phyloP scores from a whole-genome alignment of 164 flowering plant species.

The Paratinospora sagittata region DNA sequence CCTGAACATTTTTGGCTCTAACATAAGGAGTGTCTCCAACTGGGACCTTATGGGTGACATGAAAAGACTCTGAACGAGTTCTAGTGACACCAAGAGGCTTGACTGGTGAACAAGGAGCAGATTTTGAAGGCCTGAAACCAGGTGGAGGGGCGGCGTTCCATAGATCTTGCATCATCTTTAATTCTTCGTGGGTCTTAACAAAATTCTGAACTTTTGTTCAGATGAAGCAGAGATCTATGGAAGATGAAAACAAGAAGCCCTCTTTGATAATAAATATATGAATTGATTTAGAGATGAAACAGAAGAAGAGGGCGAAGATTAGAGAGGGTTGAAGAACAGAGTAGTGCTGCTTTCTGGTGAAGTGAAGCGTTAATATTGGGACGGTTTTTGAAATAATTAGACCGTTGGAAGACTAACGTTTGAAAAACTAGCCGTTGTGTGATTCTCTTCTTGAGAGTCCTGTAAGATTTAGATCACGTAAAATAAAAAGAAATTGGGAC shows the following conservation, averaged over 20 bases:
- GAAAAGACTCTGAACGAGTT: constrained; percentile 78
- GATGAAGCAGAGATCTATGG: constrained; percentile 22
- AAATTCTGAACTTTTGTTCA: neutral
- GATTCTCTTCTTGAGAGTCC: neutral
- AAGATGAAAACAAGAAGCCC: constrained; percentile 2
- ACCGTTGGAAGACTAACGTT: constrained; percentile 70
- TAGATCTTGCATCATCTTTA: constrained; percentile 73
- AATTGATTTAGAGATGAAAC: neutral
- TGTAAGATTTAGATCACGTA: no score
- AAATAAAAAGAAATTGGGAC: neutral
- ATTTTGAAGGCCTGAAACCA: constrained; percentile 70
- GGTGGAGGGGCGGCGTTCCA: constrained; percentile 84
- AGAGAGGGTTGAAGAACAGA: neutral
- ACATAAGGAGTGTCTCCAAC: constrained; percentile 94
- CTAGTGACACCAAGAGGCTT: constrained; percentile 62
- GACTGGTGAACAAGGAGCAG: constrained; percentile 90
- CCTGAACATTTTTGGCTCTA: constrained; percentile 94
- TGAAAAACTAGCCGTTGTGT: constrained; percentile 50
- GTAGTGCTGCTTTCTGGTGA: neutral
- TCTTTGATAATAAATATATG: neutral
- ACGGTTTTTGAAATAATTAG: constrained; percentile 31
- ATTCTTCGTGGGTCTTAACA: neutral
- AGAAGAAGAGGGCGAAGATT: constrained; percentile 7
- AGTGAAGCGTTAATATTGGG: constrained; percentile 10
- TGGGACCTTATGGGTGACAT: constrained; percentile 86